A percentile compares a stretch with the other conserved stretches of the same genome.
Evolutionary conservation across 169 alveolate genomes (phyloP).

Genomic region (Eimeria sp.): DNA sequence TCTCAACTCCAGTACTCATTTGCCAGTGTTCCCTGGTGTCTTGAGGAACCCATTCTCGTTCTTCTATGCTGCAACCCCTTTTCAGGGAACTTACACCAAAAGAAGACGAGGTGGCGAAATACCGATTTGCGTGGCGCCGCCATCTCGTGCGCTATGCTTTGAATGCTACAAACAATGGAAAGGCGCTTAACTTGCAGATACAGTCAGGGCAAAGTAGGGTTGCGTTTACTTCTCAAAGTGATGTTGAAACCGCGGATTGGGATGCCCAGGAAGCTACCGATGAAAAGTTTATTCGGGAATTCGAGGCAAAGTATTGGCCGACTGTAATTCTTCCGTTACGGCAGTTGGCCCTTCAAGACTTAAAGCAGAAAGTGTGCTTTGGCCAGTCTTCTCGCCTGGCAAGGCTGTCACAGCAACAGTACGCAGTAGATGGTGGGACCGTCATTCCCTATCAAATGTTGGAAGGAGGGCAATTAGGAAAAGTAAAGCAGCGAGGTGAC

Average conservation of each 20-base stretch:
- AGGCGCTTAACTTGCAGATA: not conserved
- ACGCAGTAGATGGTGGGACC: not conserved
- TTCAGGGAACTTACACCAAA: constrained; percentile 40
- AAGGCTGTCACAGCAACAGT: not conserved
- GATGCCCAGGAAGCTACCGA: constrained; percentile 1
- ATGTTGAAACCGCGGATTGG: not conserved
- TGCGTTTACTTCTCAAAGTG: not conserved
- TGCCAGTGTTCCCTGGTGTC: not conserved
- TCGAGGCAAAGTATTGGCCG: constrained; percentile 70
- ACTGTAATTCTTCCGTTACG: constrained; percentile 50
- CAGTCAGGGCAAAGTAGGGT: not conserved
- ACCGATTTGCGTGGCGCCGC: constrained; percentile 63
- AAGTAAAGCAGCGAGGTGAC: not conserved
- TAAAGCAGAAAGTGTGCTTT: not conserved
- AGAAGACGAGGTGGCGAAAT: constrained; percentile 17
- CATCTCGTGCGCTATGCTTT: constrained; percentile 47
- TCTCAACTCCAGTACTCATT: not conserved
- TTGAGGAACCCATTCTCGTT: not conserved
- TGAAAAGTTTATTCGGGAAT: constrained; percentile 24
- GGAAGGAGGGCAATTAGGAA: not conserved
- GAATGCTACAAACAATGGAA: constrained; percentile 28
- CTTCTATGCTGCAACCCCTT: not conserved
- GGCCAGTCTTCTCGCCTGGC: not conserved
- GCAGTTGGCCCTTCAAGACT: constrained; percentile 51
- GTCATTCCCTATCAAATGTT: not conserved